Evolutionary conservation across 2,329 filamentous ascomycete species (phyloP), one percentile per base, ranked within the genome.

Genomic region (Didymella segeticola): DNA sequence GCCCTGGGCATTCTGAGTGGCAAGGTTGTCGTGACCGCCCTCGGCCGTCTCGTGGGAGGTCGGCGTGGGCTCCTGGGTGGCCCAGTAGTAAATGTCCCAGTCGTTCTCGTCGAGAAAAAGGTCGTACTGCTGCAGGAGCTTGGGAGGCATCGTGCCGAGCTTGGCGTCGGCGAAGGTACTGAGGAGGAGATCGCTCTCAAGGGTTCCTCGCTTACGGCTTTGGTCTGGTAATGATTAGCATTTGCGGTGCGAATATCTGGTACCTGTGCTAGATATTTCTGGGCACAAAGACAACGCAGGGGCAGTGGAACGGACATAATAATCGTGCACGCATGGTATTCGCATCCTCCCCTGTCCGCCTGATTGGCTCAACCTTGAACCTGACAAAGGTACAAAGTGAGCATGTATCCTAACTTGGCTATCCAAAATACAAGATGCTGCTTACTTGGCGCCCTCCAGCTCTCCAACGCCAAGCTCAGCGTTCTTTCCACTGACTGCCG

Each of bases 61-160:
- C 1, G 81, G 78, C 4, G 83, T 78, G 11, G 88, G 82, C 65
- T 91, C 87, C 77, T 99, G 95, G 14, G 95, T 99, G 3, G 90
- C 91, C 95, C 95, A 99, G 83, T 99, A 99, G 82, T 99, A 99
- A 58, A 99, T 97, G 75, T 99, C 95, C 95, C 95, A 99, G 80
- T 99, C 95, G 77, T 99, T 99, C 79, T 99, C 95, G 77, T 99
- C 95, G 51, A 99, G 86, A 80, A 99, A 96, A 23, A 83, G 80
- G 75, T 98, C 93, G 80, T 95, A 98, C 76, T 96, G 86, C 66
- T 84, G 77, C 65, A 98, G 86, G 71, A 96, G 89, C 43, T 81
- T 76, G 5, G 80, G 75, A 1, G 84, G 85, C 90, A 99, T 96
- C 57, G 79, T 79, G 36, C 82, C 80, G 19, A 99, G 87, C 76